Conservation (phyloP, 345 rosid species). For the Camelina laxa region DNA sequence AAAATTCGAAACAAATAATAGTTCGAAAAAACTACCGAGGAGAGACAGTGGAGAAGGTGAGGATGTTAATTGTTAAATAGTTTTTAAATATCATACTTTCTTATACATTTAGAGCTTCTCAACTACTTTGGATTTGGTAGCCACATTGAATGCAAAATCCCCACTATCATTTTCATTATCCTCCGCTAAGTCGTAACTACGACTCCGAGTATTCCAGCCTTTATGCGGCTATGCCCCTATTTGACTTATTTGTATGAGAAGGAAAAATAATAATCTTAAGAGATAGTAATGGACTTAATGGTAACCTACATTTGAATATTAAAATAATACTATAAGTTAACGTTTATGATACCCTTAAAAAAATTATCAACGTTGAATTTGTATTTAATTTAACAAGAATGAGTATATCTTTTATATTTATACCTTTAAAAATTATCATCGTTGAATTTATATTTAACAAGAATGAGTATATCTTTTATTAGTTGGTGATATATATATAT, state of each 20-base stretch:
- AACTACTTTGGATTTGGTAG: slow-evolving; percentile 38
- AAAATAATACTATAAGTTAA: no score
- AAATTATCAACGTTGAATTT: no score
- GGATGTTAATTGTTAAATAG: background rate
- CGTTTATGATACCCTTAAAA: no score
- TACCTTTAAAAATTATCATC: no score
- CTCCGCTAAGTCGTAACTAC: background rate
- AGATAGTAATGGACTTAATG: no score
- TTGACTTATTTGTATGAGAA: background rate
- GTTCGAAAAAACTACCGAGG: slow-evolving; percentile 4
- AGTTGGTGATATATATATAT: no score
- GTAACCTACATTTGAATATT: no score
- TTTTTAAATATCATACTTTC: slow-evolving; percentile 4
- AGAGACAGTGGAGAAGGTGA: slow-evolving; percentile 16
- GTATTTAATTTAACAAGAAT: no score
- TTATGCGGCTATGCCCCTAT: slow-evolving; percentile 3
- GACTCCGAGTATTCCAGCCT: slow-evolving; percentile 7
- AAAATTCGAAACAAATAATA: slow-evolving; percentile 16
- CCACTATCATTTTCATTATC: slow-evolving; percentile 31
- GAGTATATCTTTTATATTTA: no score
- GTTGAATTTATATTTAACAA: no score
- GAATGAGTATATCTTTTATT: no score
- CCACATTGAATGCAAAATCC: slow-evolving; percentile 30
- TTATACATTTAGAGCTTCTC: slow-evolving; percentile 27
- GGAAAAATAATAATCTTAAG: no score